Evolutionary conservation across 2,329 filamentous ascomycete species (phyloP).

Genomic region (Penicillium sp.): DNA sequence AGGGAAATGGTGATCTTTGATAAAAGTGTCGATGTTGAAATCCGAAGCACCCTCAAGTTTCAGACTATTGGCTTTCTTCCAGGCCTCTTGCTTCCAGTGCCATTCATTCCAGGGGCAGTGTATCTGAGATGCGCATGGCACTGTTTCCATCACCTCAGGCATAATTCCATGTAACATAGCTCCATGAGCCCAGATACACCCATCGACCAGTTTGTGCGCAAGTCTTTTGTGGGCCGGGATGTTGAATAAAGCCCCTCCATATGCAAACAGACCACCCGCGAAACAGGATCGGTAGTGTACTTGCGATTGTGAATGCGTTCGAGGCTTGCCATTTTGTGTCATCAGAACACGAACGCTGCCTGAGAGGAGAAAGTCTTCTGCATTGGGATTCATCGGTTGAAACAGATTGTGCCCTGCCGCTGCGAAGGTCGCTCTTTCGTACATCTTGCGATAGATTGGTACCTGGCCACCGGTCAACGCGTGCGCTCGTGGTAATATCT

Average conservation of each 20-base stretch:
- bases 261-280: constrained; percentile 57
- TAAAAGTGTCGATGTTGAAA: constrained; percentile 13
- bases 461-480: constrained; percentile 40
- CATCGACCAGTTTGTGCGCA: constrained; percentile 54
- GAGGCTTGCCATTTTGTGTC: constrained; percentile 12
- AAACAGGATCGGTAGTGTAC: constrained; percentile 58
- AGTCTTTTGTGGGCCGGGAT: constrained; percentile 52
- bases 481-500: constrained; percentile 60
- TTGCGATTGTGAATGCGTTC: constrained; percentile 36
- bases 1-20: constrained; percentile 17
- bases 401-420: constrained; percentile 51
- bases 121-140: constrained; percentile 45
- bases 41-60: constrained; percentile 1
- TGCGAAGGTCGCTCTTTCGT: constrained; percentile 53
- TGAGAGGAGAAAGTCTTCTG: constrained; percentile 50
- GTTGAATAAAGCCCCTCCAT: constrained; percentile 56
- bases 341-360: constrained; percentile 42
- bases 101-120: constrained; percentile 43
- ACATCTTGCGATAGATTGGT: constrained; percentile 55
- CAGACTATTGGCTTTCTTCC: constrained; percentile 14
- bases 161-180: constrained; percentile 54
- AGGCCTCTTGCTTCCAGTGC: constrained; percentile 32
- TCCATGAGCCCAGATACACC: constrained; percentile 59
- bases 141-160: constrained; percentile 52
- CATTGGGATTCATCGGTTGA: constrained; percentile 51